These are phyloP conservation scores for Cryphonectria radicalis DNA, from an alignment of 2,329 filamentous ascomycete genomes.

Conservation along the genomic window DNA sequence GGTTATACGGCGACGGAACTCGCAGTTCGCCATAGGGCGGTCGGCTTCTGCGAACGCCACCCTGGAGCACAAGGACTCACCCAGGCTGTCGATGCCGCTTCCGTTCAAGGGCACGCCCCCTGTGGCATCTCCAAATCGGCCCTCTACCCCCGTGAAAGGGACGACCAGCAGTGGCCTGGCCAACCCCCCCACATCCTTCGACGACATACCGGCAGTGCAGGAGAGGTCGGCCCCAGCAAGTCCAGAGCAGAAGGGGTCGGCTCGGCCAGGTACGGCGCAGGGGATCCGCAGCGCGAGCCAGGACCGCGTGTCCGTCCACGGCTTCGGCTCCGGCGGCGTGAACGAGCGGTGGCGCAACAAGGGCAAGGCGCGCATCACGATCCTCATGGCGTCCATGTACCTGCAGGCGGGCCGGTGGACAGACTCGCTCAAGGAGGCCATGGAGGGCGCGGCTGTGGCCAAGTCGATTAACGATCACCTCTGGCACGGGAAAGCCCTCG, in stretches of 20 bases:
- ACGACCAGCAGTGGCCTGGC: slow-evolving; percentile 46
- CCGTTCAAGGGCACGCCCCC: slow-evolving; percentile 52
- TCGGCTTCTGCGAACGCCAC: slow-evolving; percentile 58
- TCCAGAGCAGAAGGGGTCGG: slow-evolving; percentile 44
- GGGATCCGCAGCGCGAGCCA: slow-evolving; percentile 40
- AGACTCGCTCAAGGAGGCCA: slow-evolving; percentile 82
- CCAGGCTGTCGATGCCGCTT: slow-evolving; percentile 78
- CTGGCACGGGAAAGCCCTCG: slow-evolving; percentile 97
- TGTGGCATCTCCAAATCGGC: slow-evolving; percentile 48
- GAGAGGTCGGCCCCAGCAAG: slow-evolving; percentile 42
- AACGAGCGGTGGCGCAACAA: slow-evolving; percentile 80
- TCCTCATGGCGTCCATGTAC: slow-evolving; percentile 84
- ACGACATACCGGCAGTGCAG: slow-evolving; percentile 47
- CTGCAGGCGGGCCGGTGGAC: slow-evolving; percentile 88
- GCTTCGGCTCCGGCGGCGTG: slow-evolving; percentile 72
- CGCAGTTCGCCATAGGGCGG: slow-evolving; percentile 57
- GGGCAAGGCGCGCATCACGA: slow-evolving; percentile 76
- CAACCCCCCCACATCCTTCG: slow-evolving; percentile 53
- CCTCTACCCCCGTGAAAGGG: slow-evolving; percentile 53
- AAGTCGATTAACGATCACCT: slow-evolving; percentile 85
- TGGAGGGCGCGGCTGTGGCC: slow-evolving; percentile 77
- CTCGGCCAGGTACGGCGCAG: slow-evolving; percentile 41
- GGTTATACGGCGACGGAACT: slow-evolving; percentile 55
- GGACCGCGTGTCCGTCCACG: slow-evolving; percentile 67
- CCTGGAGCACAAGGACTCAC: slow-evolving; percentile 61